Evolutionary conservation across 805 yeast genomes (phyloP), one percentile per base, ranked within the genome.

Genomic region (Ascoidea rubescens): DNA sequence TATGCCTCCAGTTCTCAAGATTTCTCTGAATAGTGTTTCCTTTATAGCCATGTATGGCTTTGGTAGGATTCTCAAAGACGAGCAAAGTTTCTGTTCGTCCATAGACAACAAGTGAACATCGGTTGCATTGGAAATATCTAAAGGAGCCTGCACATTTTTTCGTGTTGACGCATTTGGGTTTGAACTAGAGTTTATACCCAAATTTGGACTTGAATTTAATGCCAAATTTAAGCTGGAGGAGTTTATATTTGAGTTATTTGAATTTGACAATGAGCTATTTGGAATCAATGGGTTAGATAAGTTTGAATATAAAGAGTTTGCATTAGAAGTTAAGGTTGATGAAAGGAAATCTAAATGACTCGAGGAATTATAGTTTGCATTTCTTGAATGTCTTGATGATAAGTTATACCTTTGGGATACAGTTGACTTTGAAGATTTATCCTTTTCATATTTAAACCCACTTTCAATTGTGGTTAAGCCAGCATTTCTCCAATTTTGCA

Each of bases 1-100:
- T 5, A 75, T 68, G 5, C 98, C 98, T 45, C 95, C 95, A 47
- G 85, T 82, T 58, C 87, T 81, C 45, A 90, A 70, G 37, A 95
- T 79, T 62, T 90, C 96, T 59, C 95, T 79, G 72, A 93, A 88
- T 52, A 93, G 67, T 3, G 87, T 80, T 64, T 87, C 96, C 63
- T 93, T 93, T 57, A 93, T 87, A 2, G 95, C 96, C 55, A 93
- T 70, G 62, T 91, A 93, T 3, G 98, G 95, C 64, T 93, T 91
- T 14, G 99, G 99, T 53, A 85, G 68, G 8, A 95, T 83, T 56
- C 95, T 79, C 55, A 95, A 71, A 49, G 80, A 84, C 4, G 90
- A 74, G 68, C 99, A 95, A 48, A 93, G 68, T 52, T 78, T 80
- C 64, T 84, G 91, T 64, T 93, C 99, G 52, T 87, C 96, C n/a